Evolutionary conservation across 208 protist species (phyloP).

Genomic region (Trypanosoma brucei): DNA sequence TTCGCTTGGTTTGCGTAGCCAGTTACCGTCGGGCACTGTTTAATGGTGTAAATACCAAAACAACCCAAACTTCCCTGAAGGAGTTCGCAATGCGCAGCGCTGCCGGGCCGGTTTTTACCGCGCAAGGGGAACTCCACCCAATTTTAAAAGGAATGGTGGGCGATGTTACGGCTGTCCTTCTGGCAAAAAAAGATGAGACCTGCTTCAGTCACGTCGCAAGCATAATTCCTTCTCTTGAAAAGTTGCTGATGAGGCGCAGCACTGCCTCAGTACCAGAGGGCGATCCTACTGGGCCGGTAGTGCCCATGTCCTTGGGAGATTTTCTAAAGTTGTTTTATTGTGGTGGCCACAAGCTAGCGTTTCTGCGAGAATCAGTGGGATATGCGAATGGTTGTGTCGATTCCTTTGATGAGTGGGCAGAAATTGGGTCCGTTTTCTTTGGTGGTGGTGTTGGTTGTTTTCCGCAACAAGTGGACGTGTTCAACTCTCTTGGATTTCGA

Average conservation of each 20-base stretch:
- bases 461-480: constrained; percentile 18
- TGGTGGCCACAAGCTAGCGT: constrained; percentile 33
- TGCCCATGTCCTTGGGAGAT: constrained; percentile 24
- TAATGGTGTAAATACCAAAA: not conserved
- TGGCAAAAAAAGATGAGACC: not conserved
- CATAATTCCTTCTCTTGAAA: constrained; percentile 16
- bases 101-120: constrained; percentile 1
- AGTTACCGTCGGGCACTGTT: constrained; percentile 22
- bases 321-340: constrained; percentile 53
- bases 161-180: not conserved
- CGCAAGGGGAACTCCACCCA: not conserved
- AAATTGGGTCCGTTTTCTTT: constrained; percentile 26
- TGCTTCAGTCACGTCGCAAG: not conserved
- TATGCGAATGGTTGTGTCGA: not conserved
- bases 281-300: not conserved
- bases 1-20: constrained; percentile 23
- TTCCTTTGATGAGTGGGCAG: constrained; percentile 10
- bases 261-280: not conserved
- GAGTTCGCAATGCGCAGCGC: not conserved
- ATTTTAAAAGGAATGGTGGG: not conserved
- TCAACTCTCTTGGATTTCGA: constrained; percentile 24
- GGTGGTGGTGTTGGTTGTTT: constrained; percentile 18
- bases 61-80: not conserved
- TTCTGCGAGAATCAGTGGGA: constrained; percentile 28
- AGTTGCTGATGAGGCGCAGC: not conserved